Conservation (phyloP, 2,329 filamentous ascomycete species). For the Cladosporium colombiae region DNA sequence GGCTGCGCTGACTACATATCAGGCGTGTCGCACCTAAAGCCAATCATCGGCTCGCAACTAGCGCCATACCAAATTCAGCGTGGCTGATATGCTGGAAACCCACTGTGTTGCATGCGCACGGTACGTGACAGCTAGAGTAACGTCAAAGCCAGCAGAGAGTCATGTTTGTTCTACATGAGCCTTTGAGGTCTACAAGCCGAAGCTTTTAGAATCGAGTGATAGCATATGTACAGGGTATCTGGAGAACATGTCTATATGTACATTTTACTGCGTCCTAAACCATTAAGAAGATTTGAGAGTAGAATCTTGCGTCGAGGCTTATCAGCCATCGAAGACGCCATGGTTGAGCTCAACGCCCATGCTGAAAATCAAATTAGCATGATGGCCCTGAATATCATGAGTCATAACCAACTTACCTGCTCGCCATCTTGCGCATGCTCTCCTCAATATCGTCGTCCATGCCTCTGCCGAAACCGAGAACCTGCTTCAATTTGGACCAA, state of each 20-base stretch:
- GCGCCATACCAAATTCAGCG: background rate
- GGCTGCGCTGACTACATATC: too few relatives aligned
- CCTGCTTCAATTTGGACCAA: conserved; percentile 74
- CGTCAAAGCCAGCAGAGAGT: background rate
- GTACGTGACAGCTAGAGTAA: background rate
- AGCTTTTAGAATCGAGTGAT: background rate
- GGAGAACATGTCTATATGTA: conserved; percentile 13
- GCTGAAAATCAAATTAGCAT: conserved; percentile 46
- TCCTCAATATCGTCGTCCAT: conserved; percentile 95
- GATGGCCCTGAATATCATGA: background rate
- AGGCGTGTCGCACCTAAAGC: background rate
- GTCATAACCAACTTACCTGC: conserved; percentile 41
- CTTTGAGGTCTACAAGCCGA: background rate
- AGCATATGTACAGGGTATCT: conserved; percentile 12
- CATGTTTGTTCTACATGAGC: background rate
- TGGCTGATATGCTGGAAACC: background rate
- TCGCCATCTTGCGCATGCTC: conserved; percentile 83
- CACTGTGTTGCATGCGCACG: background rate
- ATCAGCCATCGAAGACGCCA: conserved; percentile 78
- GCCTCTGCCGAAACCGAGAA: conserved; percentile 72
- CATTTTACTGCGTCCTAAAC: background rate
- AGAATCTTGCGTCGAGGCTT: background rate
- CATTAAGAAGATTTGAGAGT: background rate
- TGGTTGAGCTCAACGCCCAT: conserved; percentile 91
- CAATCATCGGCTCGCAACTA: background rate